Evolutionary conservation across 345 rosid species (phyloP).

Genomic region (Bruguiera gymnorhiza): DNA sequence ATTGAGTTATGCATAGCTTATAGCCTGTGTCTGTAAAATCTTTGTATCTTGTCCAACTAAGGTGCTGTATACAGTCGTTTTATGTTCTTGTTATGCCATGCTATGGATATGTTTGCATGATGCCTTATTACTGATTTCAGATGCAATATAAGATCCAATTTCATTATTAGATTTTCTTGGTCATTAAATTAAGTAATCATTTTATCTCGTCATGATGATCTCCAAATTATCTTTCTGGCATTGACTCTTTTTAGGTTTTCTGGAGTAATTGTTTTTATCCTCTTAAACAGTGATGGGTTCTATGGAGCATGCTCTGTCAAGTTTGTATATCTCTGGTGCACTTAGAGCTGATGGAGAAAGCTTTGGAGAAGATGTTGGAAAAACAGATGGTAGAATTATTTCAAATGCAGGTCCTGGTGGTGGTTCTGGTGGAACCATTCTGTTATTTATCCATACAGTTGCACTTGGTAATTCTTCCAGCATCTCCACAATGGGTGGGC

Average conservation of each 20-base stretch:
- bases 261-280: slow-evolving; percentile 13
- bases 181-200: too few species aligned
- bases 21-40: too few species aligned
- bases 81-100: too few species aligned
- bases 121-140: too few species aligned
- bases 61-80: too few species aligned
- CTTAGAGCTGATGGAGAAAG: slow-evolving; percentile 81
- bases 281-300: slow-evolving; percentile 84
- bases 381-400: slow-evolving; percentile 24
- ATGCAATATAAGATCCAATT: too few species aligned
- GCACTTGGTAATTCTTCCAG: slow-evolving; percentile 49
- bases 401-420: slow-evolving; percentile 78
- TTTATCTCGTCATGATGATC: too few species aligned
- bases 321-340: slow-evolving; percentile 71
- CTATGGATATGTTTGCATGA: too few species aligned
- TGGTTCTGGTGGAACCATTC: slow-evolving; percentile 93
- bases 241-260: neutral
- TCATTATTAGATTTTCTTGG: too few species aligned
- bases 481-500: slow-evolving; percentile 71
- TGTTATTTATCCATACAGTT: slow-evolving; percentile 58
- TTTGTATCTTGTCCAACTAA: too few species aligned
- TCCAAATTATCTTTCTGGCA: neutral
- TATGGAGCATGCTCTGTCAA: slow-evolving; percentile 73
- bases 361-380: slow-evolving; percentile 50
- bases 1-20: too few species aligned